A percentile compares a stretch with the other conserved stretches of the same genome.
Conservation (phyloP, 495 filamentous ascomycete genomes). For the Lasiosphaeria hispida region DNA sequence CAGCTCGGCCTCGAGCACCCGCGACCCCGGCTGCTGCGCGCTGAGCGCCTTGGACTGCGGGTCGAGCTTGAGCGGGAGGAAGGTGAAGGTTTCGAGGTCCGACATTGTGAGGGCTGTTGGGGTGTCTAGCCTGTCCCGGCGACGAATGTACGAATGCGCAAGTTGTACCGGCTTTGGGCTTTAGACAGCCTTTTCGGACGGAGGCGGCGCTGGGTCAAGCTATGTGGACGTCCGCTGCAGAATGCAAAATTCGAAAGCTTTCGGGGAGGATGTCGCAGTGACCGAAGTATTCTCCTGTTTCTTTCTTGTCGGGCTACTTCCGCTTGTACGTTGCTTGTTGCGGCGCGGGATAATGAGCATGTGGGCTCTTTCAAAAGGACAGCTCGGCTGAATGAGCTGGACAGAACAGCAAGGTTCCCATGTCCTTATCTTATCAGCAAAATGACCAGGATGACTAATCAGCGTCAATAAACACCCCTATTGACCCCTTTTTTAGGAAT, state of each 20-base stretch:
- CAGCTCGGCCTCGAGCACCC: slow-evolving; percentile 63
- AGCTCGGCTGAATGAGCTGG: neutral
- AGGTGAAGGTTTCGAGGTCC: slow-evolving; percentile 72
- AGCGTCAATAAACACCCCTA: too few relatives aligned
- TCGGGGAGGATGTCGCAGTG: too few relatives aligned
- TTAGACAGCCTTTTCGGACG: neutral
- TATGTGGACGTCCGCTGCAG: neutral
- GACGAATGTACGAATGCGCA: too few relatives aligned
- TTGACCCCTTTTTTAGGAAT: too few relatives aligned
- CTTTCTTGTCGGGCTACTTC: too few relatives aligned
- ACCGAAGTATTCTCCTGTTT: too few relatives aligned
- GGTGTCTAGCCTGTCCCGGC: neutral
- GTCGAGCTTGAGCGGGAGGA: slow-evolving; percentile 78
- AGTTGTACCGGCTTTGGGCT: too few relatives aligned
- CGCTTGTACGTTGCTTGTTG: too few relatives aligned
- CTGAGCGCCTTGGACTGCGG: slow-evolving; percentile 65
- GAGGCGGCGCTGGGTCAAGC: neutral
- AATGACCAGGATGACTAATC: neutral
- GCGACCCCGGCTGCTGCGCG: slow-evolving; percentile 26
- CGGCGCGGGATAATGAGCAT: neutral
- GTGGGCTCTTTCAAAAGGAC: neutral
- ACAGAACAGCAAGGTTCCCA: neutral
- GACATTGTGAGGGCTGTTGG: slow-evolving; percentile 45
- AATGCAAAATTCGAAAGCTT: neutral
- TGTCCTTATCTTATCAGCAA: neutral